Evolutionary conservation across 441 rosid species (phyloP).

Genomic region (Euphorbia celastroides): DNA sequence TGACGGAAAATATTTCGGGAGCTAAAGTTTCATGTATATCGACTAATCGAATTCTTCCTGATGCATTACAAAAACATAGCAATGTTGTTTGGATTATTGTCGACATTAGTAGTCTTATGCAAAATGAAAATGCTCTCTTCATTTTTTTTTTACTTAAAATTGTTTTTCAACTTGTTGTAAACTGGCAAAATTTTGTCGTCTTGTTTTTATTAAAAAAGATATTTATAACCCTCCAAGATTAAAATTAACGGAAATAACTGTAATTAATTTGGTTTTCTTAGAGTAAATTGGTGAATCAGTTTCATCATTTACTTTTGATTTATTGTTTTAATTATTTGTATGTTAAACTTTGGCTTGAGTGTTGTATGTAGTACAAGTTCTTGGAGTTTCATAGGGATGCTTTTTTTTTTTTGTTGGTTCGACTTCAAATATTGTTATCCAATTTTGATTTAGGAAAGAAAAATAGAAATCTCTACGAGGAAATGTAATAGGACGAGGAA

Average conservation of each 20-base stretch:
- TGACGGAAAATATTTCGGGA: constrained; percentile 28
- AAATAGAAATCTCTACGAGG: too few relatives aligned
- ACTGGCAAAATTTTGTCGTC: not conserved
- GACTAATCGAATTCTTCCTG: constrained; percentile 9
- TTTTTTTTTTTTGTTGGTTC: too few relatives aligned
- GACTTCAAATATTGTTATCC: too few relatives aligned
- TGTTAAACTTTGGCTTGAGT: not conserved
- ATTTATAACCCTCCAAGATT: not conserved
- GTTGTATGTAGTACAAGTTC: not conserved
- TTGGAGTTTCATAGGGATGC: too few relatives aligned
- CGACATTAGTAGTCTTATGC: constrained; percentile 9
- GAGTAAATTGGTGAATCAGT: constrained; percentile 2
- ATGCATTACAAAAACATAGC: not conserved
- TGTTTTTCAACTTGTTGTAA: not conserved
- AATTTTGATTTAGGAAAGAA: too few relatives aligned
- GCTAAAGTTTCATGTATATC: not conserved
- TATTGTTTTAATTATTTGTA: not conserved
- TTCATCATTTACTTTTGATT: not conserved
- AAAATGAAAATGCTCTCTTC: constrained; percentile 11
- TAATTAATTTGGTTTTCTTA: not conserved
- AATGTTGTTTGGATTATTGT: not conserved
- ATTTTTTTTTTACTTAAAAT: not conserved
- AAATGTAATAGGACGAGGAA: too few relatives aligned
- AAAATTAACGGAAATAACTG: not conserved
- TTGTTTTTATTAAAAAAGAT: not conserved